Conservation (phyloP, 805 yeast species). For the Yarrowia keelungensis region DNA sequence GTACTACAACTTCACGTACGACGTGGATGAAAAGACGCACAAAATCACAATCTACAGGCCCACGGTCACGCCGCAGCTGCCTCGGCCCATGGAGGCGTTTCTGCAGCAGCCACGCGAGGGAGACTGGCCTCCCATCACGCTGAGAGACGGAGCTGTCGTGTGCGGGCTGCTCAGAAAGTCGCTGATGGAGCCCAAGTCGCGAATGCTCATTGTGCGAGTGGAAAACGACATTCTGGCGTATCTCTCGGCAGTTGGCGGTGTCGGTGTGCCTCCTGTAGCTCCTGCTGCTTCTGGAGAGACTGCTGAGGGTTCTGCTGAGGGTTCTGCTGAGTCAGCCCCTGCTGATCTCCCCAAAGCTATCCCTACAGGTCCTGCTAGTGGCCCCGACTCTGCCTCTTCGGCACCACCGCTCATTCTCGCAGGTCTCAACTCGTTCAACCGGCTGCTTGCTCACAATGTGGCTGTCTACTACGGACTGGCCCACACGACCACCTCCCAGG, state of each 20-base stretch:
- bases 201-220: conserved; percentile 14
- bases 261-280: not conserved
- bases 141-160: conserved; percentile 13
- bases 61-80: conserved; percentile 14
- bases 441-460: conserved; percentile 71
- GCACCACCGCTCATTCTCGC: conserved; percentile 30
- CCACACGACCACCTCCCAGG: conserved; percentile 60
- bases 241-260: not conserved
- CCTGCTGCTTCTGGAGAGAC: not conserved
- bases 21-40: conserved; percentile 36
- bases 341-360: not conserved
- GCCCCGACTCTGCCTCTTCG: not conserved
- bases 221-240: conserved; percentile 31
- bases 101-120: conserved; percentile 25
- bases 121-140: conserved; percentile 17
- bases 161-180: conserved; percentile 33
- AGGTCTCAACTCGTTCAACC: conserved; percentile 65
- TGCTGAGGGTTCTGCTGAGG: not conserved
- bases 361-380: conserved; percentile 9
- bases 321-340: not conserved
- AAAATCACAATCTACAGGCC: conserved; percentile 37
- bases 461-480: conserved; percentile 71
- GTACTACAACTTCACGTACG: conserved; percentile 37
- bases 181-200: conserved; percentile 27
- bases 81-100: conserved; percentile 36